Evolutionary conservation across 495 filamentous ascomycete species (phyloP).

Genomic region (Durotheca rogersii): DNA sequence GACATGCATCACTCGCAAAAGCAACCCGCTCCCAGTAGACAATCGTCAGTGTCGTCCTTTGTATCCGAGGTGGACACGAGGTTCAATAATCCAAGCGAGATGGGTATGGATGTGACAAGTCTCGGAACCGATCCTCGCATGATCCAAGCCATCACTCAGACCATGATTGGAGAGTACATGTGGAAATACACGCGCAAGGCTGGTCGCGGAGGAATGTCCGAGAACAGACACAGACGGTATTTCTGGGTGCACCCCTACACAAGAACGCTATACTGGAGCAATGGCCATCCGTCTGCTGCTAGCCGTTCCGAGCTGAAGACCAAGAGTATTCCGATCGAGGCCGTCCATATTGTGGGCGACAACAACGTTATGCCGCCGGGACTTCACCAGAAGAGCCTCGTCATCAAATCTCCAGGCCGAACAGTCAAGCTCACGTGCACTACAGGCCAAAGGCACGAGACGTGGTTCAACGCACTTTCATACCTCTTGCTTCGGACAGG

Average conservation of each 20-base stretch:
- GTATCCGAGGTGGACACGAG: slow-evolving; percentile 87
- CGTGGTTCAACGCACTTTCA: slow-evolving; percentile 96
- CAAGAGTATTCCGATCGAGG: slow-evolving; percentile 93
- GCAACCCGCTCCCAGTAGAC: slow-evolving; percentile 49
- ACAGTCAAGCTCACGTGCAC: slow-evolving; percentile 89
- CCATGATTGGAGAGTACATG: slow-evolving; percentile 98
- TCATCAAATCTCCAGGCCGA: slow-evolving; percentile 86
- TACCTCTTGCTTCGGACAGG: slow-evolving; percentile 81
- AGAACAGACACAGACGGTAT: slow-evolving; percentile 86
- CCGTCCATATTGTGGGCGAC: slow-evolving; percentile 88
- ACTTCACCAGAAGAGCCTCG: slow-evolving; percentile 86
- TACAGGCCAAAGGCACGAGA: slow-evolving; percentile 91
- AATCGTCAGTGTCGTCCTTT: slow-evolving; percentile 92
- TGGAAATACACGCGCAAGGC: slow-evolving; percentile 98
- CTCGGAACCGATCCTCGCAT: slow-evolving; percentile 88
- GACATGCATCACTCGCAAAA: slow-evolving; percentile 45
- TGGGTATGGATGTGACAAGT: slow-evolving; percentile 58
- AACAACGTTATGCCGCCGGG: slow-evolving; percentile 96
- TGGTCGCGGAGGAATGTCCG: slow-evolving; percentile 80
- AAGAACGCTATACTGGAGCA: slow-evolving; percentile 94
- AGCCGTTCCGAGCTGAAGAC: slow-evolving; percentile 78
- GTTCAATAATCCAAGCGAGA: slow-evolving; percentile 71
- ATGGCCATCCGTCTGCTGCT: slow-evolving; percentile 77
- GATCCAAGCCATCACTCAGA: slow-evolving; percentile 99
- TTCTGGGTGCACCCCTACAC: slow-evolving; percentile 99